Percentiles rank a stretch among this genome's conserved stretches.
These are phyloP conservation scores for Trypanosoma melophagium DNA, from an alignment of 208 protist genomes.

Conservation along the genomic window DNA sequence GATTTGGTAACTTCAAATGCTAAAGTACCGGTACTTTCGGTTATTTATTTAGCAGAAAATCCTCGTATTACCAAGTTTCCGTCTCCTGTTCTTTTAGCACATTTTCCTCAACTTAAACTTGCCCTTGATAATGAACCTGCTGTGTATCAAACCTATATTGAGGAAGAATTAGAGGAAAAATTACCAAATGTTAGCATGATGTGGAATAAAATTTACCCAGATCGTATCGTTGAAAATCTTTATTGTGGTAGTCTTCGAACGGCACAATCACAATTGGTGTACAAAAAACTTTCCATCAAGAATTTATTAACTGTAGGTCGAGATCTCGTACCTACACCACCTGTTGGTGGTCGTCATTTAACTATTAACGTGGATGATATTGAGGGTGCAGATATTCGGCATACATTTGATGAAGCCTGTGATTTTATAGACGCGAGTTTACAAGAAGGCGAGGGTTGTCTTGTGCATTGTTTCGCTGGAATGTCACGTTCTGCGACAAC, in stretches of 20 bases:
- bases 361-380: conserved; percentile 87
- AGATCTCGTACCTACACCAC: conserved; percentile 64
- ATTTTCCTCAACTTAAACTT: conserved; percentile 62
- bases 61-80: conserved; percentile 61
- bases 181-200: conserved; percentile 75
- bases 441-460: conserved; percentile 44
- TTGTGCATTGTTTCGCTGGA: conserved; percentile 91
- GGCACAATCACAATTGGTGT: conserved; percentile 85
- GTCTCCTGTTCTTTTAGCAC: conserved; percentile 32
- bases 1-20: conserved; percentile 35
- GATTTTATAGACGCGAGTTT: conserved; percentile 83
- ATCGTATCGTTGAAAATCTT: conserved; percentile 76
- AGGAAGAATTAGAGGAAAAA: conserved; percentile 44
- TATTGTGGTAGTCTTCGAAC: conserved; percentile 85
- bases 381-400: conserved; percentile 70
- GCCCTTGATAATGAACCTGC: conserved; percentile 86
- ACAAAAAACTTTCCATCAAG: conserved; percentile 76
- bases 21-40: conserved; percentile 44
- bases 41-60: conserved; percentile 81
- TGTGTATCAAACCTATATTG: conserved; percentile 63
- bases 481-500: conserved; percentile 88
- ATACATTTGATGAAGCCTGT: conserved; percentile 74
- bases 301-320: conserved; percentile 83
- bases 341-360: conserved; percentile 64
- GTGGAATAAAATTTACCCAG: conserved; percentile 92